phyloP scores from a whole-genome alignment of 129 eudicot species.

The Dittrichia graveolens region DNA sequence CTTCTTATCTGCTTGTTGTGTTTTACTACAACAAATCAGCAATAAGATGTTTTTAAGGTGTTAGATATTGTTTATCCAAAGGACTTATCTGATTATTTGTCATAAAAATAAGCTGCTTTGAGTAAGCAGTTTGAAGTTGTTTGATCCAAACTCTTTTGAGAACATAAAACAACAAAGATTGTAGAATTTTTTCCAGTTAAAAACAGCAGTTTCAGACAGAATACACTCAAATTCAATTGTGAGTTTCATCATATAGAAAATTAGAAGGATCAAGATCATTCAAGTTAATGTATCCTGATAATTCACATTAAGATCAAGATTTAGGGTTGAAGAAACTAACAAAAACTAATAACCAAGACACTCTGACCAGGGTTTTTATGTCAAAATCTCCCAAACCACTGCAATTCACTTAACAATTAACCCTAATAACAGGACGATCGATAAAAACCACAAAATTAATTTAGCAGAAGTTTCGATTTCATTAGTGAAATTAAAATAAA shows the following conservation, averaged over 20 bases:
- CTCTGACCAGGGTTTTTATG: slow-evolving; percentile 13
- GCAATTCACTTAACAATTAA: slow-evolving; percentile 11
- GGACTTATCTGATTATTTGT: neutral
- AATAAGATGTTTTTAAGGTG: neutral
- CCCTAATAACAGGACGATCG: slow-evolving; percentile 14
- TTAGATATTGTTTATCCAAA: neutral
- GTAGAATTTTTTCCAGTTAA: neutral
- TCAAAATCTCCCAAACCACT: slow-evolving; percentile 12
- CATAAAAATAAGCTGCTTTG: neutral
- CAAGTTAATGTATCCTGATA: neutral
- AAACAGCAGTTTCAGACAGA: neutral
- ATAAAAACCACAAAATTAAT: neutral
- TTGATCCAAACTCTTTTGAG: neutral
- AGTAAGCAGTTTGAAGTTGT: neutral
- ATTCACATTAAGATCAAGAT: neutral
- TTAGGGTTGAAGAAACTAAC: slow-evolving; percentile 25
- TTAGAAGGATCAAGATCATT: slow-evolving; percentile 1
- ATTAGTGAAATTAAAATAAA: neutral
- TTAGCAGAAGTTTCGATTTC: neutral
- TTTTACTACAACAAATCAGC: neutral
- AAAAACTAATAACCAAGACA: neutral
- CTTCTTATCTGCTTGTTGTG: neutral
- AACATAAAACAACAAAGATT: neutral
- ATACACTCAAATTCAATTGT: neutral
- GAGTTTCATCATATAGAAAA: neutral